Base-by-base conservation (phyloP, 495 filamentous ascomycete species). In the Lineolata rhizophorae region DNA sequence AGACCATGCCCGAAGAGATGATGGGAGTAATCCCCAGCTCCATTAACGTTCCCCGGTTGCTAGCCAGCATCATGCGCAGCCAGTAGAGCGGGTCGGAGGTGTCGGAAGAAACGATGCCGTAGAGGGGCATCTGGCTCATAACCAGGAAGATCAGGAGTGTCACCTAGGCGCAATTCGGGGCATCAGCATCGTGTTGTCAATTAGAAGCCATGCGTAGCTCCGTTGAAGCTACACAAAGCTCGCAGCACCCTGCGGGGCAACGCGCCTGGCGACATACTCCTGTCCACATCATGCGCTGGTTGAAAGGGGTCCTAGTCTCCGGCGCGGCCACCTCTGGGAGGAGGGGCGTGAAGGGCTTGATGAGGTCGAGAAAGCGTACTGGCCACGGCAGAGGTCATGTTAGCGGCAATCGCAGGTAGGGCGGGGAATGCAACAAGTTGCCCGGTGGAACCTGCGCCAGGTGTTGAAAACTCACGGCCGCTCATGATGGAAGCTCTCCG, bases 241-340 rank as follows among this genome's bases (percentile, higher is more conserved):
- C 26, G 24, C 21, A 43, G 8, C 29, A 29, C 27, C 30, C 35
- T 12, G 41, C 22, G 22, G 22, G 6, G n/a, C 22, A 25, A 25
- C 37, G 40, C 33, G 1, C 12, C 12, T 30, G n/a, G 18, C 10
- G 29, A n/a, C 10, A 14, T 18, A 45, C 60, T 74, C 83, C 85
- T 21, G 90, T 99, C 90, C 90, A 99, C 83, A 95, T 91, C 68
- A 95, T 60, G 62, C 90, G 85, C 61, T 95, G 85, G 64, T 90
- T 85, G 71, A 95, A 99, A 41, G 85, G 80, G 30, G 84, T 75
- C 64, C 92, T 93, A 45, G 75, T 73, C 62, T 99, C 87, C 37
- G 87, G 90, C 45, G 90, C 73, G 60, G 83, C 74, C 56, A 99
- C 87, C 73, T 99, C 87, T 53, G 87, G 87, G 53, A 99, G 76